Percentiles rank a stretch among this genome's conserved stretches.
phyloP scores from a whole-genome alignment of 106 monocot species.

The Dendrobium officinale region DNA sequence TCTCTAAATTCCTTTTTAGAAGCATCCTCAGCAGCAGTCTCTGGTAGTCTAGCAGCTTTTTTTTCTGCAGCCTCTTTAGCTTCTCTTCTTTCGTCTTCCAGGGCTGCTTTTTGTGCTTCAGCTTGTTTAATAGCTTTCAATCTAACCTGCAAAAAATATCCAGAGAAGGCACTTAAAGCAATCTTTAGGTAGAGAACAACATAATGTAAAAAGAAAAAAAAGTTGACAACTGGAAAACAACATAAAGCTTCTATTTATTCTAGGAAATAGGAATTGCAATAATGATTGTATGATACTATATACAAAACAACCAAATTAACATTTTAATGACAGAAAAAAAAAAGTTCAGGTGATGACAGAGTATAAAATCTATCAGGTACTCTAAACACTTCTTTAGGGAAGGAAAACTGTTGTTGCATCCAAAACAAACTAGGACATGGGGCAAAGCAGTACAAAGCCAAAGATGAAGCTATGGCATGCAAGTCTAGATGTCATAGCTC shows the following conservation, averaged over 20 bases:
- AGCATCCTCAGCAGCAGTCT: slow-evolving; percentile 19
- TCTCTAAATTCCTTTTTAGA: slow-evolving; percentile 5
- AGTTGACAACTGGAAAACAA: background rate
- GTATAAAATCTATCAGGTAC: background rate
- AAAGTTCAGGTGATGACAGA: background rate
- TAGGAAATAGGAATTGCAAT: background rate
- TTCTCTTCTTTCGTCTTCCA: slow-evolving; percentile 39
- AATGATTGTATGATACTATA: background rate
- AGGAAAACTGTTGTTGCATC: background rate
- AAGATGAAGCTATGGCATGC: background rate
- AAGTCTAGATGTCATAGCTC: too few species aligned
- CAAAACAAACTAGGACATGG: background rate
- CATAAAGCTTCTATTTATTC: background rate
- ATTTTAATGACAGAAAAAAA: background rate
- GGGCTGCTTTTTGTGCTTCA: slow-evolving; percentile 40
- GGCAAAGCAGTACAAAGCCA: background rate
- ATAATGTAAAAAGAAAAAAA: background rate
- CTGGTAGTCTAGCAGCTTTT: slow-evolving; percentile 33
- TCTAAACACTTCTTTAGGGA: background rate
- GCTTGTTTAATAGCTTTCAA: slow-evolving; percentile 45
- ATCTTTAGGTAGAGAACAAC: background rate
- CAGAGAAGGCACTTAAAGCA: background rate
- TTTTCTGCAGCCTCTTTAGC: slow-evolving; percentile 44
- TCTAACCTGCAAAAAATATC: slow-evolving; percentile 27
- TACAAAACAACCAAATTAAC: too few species aligned